phyloP scores from a whole-genome alignment of 768 basidiomycete genomes.

The Boletus subparvulus region DNA sequence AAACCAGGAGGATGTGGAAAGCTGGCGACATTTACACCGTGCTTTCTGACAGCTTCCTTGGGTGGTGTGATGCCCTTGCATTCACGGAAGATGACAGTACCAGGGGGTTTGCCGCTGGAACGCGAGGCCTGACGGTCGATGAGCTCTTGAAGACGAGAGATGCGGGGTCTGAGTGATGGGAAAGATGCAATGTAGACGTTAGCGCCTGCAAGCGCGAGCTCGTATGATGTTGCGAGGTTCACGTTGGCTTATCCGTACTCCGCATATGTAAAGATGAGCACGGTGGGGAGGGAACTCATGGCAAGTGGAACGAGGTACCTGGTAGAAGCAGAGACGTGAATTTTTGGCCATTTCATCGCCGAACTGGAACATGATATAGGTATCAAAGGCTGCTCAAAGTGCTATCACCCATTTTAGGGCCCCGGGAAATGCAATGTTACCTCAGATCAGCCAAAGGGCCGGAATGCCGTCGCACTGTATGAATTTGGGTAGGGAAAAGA shows the following conservation, averaged over 20 bases:
- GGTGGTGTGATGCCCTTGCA: not conserved
- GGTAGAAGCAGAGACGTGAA: too few relatives aligned
- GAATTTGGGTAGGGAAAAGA: too few relatives aligned
- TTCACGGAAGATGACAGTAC: conserved; percentile 6
- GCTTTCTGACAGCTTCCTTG: not conserved
- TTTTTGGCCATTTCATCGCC: too few relatives aligned
- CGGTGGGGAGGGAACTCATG: conserved; percentile 7
- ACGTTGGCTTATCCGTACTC: conserved; percentile 9
- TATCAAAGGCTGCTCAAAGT: too few relatives aligned
- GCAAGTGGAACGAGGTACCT: too few relatives aligned
- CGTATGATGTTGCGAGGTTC: conserved; percentile 11
- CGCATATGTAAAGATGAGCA: conserved; percentile 10
- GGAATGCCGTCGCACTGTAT: too few relatives aligned
- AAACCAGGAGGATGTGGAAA: not conserved
- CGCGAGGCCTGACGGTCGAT: not conserved
- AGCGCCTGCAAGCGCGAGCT: conserved; percentile 10
- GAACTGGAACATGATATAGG: too few relatives aligned
- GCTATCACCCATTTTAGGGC: too few relatives aligned
- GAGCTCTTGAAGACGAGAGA: conserved; percentile 7
- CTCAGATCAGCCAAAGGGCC: too few relatives aligned
- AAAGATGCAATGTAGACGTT: conserved; percentile 15
- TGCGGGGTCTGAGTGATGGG: conserved; percentile 4
- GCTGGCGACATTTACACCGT: not conserved
- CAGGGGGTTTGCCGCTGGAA: not conserved
- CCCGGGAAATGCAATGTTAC: too few relatives aligned